phyloP scores from a whole-genome alignment of 257 asterid genomes.

The Echium plantagineum region DNA sequence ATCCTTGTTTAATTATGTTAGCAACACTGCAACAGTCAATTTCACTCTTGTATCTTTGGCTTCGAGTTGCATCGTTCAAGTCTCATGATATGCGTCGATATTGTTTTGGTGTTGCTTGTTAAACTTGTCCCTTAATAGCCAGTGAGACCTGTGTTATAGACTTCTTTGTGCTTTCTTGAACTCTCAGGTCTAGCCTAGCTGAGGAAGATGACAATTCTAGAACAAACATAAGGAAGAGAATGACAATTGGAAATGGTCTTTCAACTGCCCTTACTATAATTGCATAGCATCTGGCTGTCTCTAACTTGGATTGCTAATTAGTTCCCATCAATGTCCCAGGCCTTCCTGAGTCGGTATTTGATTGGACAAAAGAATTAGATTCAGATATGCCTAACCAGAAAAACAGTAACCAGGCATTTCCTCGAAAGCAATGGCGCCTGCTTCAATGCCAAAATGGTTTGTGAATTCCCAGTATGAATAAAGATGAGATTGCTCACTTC shows the following conservation, averaged over 20 bases:
- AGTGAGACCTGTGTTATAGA: neutral
- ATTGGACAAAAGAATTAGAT: conserved; percentile 82
- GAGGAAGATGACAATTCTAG: conserved; percentile 58
- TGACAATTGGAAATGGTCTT: conserved; percentile 71
- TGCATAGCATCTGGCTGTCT: conserved; percentile 10
- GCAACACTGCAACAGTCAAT: neutral
- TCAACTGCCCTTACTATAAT: conserved; percentile 13
- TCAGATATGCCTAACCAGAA: conserved; percentile 56
- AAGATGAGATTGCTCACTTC: neutral
- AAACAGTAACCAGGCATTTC: conserved; percentile 53
- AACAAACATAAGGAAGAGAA: conserved; percentile 34
- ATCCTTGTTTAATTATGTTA: neutral
- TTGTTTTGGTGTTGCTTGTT: neutral
- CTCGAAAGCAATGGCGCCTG: conserved; percentile 81
- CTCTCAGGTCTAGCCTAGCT: conserved; percentile 61
- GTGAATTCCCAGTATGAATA: conserved; percentile 8
- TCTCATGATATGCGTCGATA: neutral
- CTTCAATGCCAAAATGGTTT: conserved; percentile 88
- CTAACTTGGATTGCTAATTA: conserved; percentile 1
- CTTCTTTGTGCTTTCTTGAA: conserved; percentile 1
- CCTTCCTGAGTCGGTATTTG: conserved; percentile 65
- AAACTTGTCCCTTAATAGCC: neutral
- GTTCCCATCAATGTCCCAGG: conserved; percentile 29
- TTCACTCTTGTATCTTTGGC: neutral
- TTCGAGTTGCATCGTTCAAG: neutral